Evolutionary conservation across 1,284 basidiomycete species (phyloP), one percentile per base, ranked within the genome.

Genomic region (Cystobasidium slooffiae): DNA sequence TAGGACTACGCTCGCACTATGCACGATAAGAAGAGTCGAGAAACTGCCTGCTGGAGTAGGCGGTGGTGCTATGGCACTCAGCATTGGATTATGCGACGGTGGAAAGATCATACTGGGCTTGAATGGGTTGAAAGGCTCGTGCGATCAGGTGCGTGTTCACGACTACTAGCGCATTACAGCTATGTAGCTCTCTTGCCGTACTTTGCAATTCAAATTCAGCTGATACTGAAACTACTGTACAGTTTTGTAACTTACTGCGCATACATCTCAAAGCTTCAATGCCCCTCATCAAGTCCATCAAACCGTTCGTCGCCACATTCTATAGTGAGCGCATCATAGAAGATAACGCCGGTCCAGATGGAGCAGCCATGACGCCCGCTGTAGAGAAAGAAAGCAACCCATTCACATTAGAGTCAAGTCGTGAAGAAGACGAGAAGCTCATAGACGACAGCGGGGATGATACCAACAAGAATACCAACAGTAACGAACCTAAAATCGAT

Each of bases 21-120:
- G 91, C 75, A 95, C 94, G 1, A 90, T 99, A 76, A 88, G 97
- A 52, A 86, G 97, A 52, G 97, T 99, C n/a, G 97, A 99, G 83
- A 86, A 95, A 62, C 78, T 82, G 39, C 70, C 64, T 56, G 20
- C 59, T 49, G 73, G 63, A 10, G 64, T 74, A 14, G 73, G 72
- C 80, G 76, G 82, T 24, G 95, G 94, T 6, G 91, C 98, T 41
- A 98, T 98, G 81, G 96, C 96, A 6, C 87, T 99, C 52, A 94
- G 93, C 79, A 85, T 99, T 39, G 88, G 90, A n/a, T 89, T 94
- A 70, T 99, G 95, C 94, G 94, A 98, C 82, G 91, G 92, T 58
- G 89, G 93, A 87, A 92, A 97, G 85, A 91, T 97, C 79, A 93
- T 95, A 76, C 22, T 64, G n/a, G 62, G 64, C 22, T 53, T 63